A percentile compares a stretch with the other conserved stretches of the same genome.
These are phyloP conservation scores for Hortiboletus campestris DNA, from an alignment of 768 basidiomycete species.

Conservation along the genomic window DNA sequence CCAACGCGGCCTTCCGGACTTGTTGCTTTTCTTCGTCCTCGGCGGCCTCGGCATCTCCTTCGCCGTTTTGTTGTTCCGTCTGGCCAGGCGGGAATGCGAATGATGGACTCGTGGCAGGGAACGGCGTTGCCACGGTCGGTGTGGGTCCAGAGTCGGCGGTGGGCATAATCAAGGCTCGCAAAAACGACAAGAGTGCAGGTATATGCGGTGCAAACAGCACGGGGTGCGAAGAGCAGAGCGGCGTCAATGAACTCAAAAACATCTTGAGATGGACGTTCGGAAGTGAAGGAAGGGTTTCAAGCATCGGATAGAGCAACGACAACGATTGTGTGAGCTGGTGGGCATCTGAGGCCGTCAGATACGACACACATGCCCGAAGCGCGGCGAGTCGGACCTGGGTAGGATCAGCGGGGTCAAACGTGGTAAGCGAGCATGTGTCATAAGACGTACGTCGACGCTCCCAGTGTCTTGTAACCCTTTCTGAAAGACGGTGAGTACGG, in stretches of 20 bases:
- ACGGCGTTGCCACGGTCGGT: conserved; percentile 49
- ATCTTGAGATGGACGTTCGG: conserved; percentile 53
- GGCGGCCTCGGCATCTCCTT: conserved; percentile 37
- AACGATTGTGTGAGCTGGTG: conserved; percentile 60
- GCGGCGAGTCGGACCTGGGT: conserved; percentile 70
- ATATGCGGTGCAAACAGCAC: conserved; percentile 75
- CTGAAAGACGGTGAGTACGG: conserved; percentile 64
- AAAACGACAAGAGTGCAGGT: conserved; percentile 61
- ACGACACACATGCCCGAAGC: conserved; percentile 66
- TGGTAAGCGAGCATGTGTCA: neutral
- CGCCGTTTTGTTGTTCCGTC: conserved; percentile 28
- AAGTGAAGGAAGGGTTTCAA: conserved; percentile 67
- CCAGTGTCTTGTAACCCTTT: conserved; percentile 65
- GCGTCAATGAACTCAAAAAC: conserved; percentile 68
- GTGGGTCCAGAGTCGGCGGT: conserved; percentile 52
- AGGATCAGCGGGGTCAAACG: neutral
- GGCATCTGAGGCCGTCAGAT: conserved; percentile 60
- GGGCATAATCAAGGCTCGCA: conserved; percentile 71
- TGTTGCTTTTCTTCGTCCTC: conserved; percentile 68
- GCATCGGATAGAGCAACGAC: conserved; percentile 65
- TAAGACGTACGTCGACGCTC: conserved; percentile 55
- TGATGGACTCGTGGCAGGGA: conserved; percentile 32
- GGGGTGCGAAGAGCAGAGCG: conserved; percentile 66
- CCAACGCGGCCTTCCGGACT: conserved; percentile 69
- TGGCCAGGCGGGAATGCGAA: conserved; percentile 42